Percentiles rank a stretch among this genome's conserved stretches.
Conservation (phyloP, 768 basidiomycete genomes). For the Kwoniella dendrophila region DNA sequence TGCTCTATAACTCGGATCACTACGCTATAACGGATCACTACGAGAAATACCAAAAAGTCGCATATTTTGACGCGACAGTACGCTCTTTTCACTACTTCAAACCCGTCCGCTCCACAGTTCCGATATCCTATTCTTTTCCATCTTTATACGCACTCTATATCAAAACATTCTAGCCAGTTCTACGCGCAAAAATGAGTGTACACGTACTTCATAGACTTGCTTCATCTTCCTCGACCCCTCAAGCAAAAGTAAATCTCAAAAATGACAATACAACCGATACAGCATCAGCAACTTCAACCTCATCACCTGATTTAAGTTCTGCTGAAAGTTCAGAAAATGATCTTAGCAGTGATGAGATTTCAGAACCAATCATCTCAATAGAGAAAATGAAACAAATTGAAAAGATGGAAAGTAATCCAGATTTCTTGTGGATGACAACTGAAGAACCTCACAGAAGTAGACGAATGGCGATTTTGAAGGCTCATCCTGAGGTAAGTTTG, state of each 20-base stretch:
- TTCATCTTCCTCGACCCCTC: background rate
- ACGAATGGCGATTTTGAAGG: slow-evolving; percentile 85
- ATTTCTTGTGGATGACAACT: slow-evolving; percentile 96
- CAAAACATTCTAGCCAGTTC: background rate
- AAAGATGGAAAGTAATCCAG: slow-evolving; percentile 55
- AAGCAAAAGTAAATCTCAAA: background rate
- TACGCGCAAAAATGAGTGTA: background rate
- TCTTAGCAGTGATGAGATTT: background rate
- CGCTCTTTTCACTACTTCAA: slow-evolving; percentile 1
- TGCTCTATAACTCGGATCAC: background rate
- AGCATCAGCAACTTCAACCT: slow-evolving; percentile 7
- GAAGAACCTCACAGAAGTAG: slow-evolving; percentile 94
- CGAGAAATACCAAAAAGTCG: background rate
- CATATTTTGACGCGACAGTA: background rate
- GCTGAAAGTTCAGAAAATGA: slow-evolving; percentile 19
- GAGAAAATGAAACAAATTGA: background rate
- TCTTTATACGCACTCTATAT: background rate
- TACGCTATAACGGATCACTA: too few relatives aligned
- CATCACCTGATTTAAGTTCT: slow-evolving; percentile 20
- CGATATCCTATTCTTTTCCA: background rate
- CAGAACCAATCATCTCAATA: background rate
- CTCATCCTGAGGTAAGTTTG: slow-evolving; percentile 78
- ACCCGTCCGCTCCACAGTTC: background rate
- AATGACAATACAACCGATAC: slow-evolving; percentile 3
- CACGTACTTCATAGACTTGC: slow-evolving; percentile 1